Evolutionary conservation across 768 basidiomycete species (phyloP).

Genomic region (Hygrophorus pudorinus): DNA sequence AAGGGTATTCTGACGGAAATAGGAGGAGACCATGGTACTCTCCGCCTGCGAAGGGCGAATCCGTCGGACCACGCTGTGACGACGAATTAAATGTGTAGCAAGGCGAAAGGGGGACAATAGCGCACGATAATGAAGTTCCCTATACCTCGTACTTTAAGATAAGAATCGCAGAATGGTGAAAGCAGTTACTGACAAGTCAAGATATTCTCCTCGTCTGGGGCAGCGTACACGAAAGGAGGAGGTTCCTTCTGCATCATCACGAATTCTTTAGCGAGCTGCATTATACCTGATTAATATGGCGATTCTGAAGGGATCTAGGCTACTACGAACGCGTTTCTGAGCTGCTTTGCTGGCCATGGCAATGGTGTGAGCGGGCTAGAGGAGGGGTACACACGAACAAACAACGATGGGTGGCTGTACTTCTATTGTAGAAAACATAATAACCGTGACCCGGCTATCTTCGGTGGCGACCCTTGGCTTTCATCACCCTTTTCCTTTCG

Average conservation of each 20-base stretch:
- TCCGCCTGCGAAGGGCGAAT: constrained; percentile 83
- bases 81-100: not conserved
- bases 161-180: constrained; percentile 1
- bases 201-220: constrained; percentile 96
- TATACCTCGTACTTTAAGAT: constrained; percentile 19
- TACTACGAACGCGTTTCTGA: constrained; percentile 58
- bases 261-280: constrained; percentile 79
- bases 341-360: constrained; percentile 86
- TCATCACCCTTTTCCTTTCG: constrained; percentile 37
- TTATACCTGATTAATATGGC: not conserved
- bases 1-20: constrained; percentile 92
- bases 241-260: constrained; percentile 86
- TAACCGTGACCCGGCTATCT: too few species aligned
- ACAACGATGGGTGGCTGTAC: too few species aligned
- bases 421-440: too few species aligned
- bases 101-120: constrained; percentile 13
- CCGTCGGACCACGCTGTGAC: constrained; percentile 81
- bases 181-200: constrained; percentile 63
- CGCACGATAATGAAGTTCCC: constrained; percentile 92
- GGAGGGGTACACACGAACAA: too few species aligned
- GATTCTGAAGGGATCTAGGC: constrained; percentile 72
- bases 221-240: constrained; percentile 93
- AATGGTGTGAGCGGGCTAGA: not conserved
- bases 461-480: constrained; percentile 4
- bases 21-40: constrained; percentile 91